Conservation (phyloP, 768 basidiomycete species). For the Lyophyllum semitale region DNA sequence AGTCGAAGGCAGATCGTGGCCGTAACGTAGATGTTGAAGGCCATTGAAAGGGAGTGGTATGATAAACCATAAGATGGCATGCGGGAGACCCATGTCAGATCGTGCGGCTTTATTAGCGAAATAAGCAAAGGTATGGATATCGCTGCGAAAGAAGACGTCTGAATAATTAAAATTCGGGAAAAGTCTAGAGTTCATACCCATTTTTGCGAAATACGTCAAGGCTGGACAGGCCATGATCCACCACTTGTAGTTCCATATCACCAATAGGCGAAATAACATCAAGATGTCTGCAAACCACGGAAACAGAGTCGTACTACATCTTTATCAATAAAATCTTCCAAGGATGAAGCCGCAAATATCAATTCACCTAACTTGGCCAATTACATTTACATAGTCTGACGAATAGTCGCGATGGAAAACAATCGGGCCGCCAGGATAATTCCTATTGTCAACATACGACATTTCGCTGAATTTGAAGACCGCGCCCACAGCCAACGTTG, state of each 20-base stretch:
- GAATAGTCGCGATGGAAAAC: conserved; percentile 16
- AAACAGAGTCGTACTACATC: conserved; percentile 28
- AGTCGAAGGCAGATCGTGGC: conserved; percentile 31
- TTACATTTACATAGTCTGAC: conserved; percentile 28
- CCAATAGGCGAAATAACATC: conserved; percentile 36
- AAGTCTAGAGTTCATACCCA: conserved; percentile 24
- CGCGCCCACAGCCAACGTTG: conserved; percentile 30
- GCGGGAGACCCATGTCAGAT: conserved; percentile 13
- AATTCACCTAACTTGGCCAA: conserved; percentile 32
- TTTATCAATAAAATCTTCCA: background rate
- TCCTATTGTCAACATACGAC: conserved; percentile 27
- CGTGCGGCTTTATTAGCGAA: conserved; percentile 19
- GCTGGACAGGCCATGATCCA: conserved; percentile 27
- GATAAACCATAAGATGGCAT: conserved; percentile 19
- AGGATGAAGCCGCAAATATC: conserved; percentile 1
- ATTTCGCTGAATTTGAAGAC: conserved; percentile 32
- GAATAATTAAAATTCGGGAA: too few species aligned
- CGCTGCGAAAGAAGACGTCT: conserved; percentile 21
- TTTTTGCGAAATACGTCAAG: conserved; percentile 31
- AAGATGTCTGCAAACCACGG: conserved; percentile 39
- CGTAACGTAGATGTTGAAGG: conserved; percentile 33
- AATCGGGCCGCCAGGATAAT: conserved; percentile 13
- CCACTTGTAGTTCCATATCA: conserved; percentile 35
- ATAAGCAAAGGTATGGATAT: conserved; percentile 36
- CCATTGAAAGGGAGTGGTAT: conserved; percentile 30